A percentile compares a stretch with the other conserved stretches of the same genome.
Conservation (phyloP, 345 rosid genomes). For the Chamaenerion angustifolium region DNA sequence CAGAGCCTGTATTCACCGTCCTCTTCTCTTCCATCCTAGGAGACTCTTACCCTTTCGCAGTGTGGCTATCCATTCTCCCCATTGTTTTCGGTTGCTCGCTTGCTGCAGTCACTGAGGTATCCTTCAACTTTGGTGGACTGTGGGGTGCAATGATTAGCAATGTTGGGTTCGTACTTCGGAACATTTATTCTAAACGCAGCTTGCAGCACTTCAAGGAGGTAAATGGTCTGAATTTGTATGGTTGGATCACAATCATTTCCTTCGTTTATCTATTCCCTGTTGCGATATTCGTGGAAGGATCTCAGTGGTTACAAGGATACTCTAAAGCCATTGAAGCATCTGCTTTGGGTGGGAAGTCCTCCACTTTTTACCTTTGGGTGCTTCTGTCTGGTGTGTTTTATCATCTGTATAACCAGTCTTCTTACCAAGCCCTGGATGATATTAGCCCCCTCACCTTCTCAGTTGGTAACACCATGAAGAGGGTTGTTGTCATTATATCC, state of each 20-base stretch:
- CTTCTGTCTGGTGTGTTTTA: constrained; percentile 73
- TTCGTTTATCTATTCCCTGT: constrained; percentile 69
- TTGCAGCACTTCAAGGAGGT: constrained; percentile 76
- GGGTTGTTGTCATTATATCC: constrained; percentile 83
- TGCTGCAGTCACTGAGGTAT: constrained; percentile 90
- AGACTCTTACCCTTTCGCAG: constrained; percentile 64
- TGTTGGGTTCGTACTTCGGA: constrained; percentile 77
- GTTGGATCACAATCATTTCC: constrained; percentile 69
- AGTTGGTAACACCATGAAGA: constrained; percentile 90
- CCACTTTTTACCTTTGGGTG: constrained; percentile 82
- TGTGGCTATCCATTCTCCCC: constrained; percentile 87
- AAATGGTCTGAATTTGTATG: constrained; percentile 76
- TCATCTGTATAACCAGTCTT: constrained; percentile 85
- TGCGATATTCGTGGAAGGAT: constrained; percentile 73
- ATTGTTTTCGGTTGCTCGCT: constrained; percentile 90
- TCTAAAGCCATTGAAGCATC: constrained; percentile 56
- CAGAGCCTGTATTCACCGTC: constrained; percentile 95
- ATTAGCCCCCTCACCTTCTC: constrained; percentile 88
- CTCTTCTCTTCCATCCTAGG: constrained; percentile 83
- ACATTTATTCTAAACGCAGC: constrained; percentile 77
- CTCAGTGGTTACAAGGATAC: constrained; percentile 84
- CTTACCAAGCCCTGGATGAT: constrained; percentile 91
- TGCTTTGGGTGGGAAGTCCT: constrained; percentile 44
- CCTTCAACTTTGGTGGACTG: constrained; percentile 69
- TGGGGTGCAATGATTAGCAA: constrained; percentile 96